Evolutionary conservation across 1,139 yeast genomes (phyloP), one percentile per base, ranked within the genome.

Genomic region (Kodamaea fungicola): DNA sequence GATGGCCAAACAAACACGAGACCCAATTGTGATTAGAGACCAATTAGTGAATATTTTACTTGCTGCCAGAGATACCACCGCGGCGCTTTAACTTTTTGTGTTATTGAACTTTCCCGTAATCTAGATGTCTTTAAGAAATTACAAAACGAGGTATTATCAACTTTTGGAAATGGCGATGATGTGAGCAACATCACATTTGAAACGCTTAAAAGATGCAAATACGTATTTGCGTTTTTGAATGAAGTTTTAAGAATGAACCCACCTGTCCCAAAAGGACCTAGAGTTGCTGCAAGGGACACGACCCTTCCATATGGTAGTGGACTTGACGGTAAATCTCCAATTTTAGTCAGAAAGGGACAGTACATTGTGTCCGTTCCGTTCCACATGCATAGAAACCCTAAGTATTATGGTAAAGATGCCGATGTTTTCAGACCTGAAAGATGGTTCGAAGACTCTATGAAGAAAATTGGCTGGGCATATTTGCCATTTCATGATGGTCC

Each of bases 401-500:
- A 27, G 19, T 16, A 35, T 39, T 54, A 52, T 35, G 59, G 59
- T 10, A 43, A 51, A 38, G 57, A 54, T 30, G 46, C 53, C 22
- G 35, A 43, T 7, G 49, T 28, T 9, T 54, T 52, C 40, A 42
- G 48, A 25, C 59, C 59, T 13, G 57, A 51, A 35, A 49, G 59
- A 34, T 54, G 59, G 59, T 46, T 49, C 6, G 40, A 42, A 10
- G 37, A 24, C 4, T 16, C 19, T 5, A 16, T 5, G 3, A n/a
- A 52, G 38, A 64, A 61, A 41, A 49, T 60, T 40, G 74, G 72
- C 13, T 76, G 80, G 80, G 74, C 71, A 8, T 76, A 59, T 51
- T 52, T 76, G 22, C 80, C 80, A 6, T 76, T 75, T 59, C 76
- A 76, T 46, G 82, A 81, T 35, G 82, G 82, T 6, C 81, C 82